phyloP scores from a whole-genome alignment of 495 filamentous ascomycete genomes.

The Lichina pygmaea region DNA sequence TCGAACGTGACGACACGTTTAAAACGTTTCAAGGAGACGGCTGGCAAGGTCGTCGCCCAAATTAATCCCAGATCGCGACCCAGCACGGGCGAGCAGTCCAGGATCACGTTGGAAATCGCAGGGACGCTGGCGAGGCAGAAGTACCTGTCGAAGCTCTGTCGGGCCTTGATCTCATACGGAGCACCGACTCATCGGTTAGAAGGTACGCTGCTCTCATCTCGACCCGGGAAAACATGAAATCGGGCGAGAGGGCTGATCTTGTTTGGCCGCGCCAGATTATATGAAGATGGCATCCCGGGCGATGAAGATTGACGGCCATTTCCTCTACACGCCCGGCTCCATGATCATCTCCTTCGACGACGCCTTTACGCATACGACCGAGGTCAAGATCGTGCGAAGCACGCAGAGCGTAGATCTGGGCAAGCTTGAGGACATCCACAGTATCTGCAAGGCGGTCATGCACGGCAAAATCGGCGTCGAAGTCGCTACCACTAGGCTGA shows the following conservation, averaged over 20 bases:
- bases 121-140: slow-evolving; percentile 55
- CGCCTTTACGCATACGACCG: slow-evolving; percentile 64
- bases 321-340: slow-evolving; percentile 75
- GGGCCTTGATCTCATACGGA: slow-evolving; percentile 41
- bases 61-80: slow-evolving; percentile 2
- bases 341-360: slow-evolving; percentile 96
- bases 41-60: slow-evolving; percentile 4
- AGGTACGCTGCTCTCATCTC: slow-evolving; percentile 3
- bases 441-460: slow-evolving; percentile 81
- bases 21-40: neutral
- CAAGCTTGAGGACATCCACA: slow-evolving; percentile 57
- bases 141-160: slow-evolving; percentile 66
- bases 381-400: slow-evolving; percentile 65
- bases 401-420: slow-evolving; percentile 62
- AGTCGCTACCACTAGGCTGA: slow-evolving; percentile 45
- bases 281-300: slow-evolving; percentile 77
- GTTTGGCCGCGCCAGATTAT: slow-evolving; percentile 23
- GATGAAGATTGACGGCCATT: slow-evolving; percentile 73
- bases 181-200: slow-evolving; percentile 23
- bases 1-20: slow-evolving; percentile 8
- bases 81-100: slow-evolving; percentile 34
- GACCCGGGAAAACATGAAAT: neutral
- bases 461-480: slow-evolving; percentile 70
- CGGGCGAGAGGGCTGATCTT: neutral
- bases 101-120: slow-evolving; percentile 75